Evolutionary conservation across 2,329 filamentous ascomycete genomes (phyloP).

Genomic region (Mycosphaerelloides madeirae): DNA sequence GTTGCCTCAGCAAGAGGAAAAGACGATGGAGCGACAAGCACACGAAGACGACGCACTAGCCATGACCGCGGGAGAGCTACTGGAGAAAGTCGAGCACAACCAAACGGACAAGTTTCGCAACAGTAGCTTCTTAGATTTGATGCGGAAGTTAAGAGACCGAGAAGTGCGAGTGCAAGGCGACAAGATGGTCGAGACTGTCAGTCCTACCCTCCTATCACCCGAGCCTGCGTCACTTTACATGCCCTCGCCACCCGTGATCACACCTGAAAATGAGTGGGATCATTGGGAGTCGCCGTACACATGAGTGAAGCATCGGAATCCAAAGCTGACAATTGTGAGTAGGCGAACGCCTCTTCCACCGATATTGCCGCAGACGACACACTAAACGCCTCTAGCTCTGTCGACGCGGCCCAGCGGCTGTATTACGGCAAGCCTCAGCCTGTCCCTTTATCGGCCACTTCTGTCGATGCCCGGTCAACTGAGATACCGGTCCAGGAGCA

Average conservation of each 20-base stretch:
- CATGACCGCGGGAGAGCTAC: constrained; percentile 64
- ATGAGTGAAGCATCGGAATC: constrained; percentile 6
- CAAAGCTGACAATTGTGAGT: constrained; percentile 25
- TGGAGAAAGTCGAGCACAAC: constrained; percentile 65
- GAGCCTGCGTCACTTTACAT: constrained; percentile 11
- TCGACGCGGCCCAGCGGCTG: constrained; percentile 15
- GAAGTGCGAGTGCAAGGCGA: constrained; percentile 71
- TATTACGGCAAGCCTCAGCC: constrained; percentile 24
- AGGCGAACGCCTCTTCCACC: constrained; percentile 22
- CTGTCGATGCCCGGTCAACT: constrained; percentile 22
- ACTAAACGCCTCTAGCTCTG: constrained; percentile 24
- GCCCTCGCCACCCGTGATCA: constrained; percentile 12
- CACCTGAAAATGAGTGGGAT: constrained; percentile 28
- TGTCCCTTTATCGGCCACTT: constrained; percentile 15
- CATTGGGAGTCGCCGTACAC: constrained; percentile 33
- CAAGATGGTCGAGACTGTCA: constrained; percentile 54
- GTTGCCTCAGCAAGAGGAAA: constrained; percentile 7
- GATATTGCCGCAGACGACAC: constrained; percentile 20
- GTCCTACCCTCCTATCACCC: constrained; percentile 22
- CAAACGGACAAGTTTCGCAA: constrained; percentile 70
- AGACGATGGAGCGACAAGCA: constrained; percentile 11
- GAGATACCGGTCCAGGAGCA: constrained; percentile 24
- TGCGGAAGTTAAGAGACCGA: constrained; percentile 67
- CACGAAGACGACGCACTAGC: constrained; percentile 63
- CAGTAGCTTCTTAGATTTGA: constrained; percentile 70